These are phyloP conservation scores for Ceratocystis smalleyi DNA, from an alignment of 2,329 filamentous ascomycete genomes.

Conservation along the genomic window DNA sequence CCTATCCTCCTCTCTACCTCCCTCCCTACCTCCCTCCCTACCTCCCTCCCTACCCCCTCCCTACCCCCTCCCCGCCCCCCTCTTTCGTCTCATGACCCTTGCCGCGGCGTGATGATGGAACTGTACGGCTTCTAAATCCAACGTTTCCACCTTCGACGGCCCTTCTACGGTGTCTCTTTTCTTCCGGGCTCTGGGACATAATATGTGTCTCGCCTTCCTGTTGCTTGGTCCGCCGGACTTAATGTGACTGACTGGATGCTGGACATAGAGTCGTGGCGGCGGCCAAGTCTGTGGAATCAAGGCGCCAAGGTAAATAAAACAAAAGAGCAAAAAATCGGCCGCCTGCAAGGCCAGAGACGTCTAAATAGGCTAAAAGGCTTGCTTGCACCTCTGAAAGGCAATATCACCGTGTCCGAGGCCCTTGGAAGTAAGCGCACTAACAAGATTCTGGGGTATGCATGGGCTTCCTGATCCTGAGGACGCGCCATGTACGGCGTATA, in stretches of 20 bases:
- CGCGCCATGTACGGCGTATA: too few species aligned
- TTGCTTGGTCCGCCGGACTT: not conserved
- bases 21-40: too few species aligned
- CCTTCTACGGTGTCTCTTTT: not conserved
- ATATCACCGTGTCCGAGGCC: constrained; percentile 1
- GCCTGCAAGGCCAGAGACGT: not conserved
- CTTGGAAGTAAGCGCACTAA: constrained; percentile 2
- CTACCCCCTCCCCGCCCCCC: too few species aligned
- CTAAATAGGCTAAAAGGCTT: constrained; percentile 1
- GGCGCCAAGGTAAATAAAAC: not conserved
- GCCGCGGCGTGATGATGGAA: not conserved
- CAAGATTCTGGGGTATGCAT: not conserved
- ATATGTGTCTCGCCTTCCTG: not conserved
- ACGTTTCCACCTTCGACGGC: not conserved
- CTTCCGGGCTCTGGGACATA: not conserved
- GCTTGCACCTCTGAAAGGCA: not conserved
- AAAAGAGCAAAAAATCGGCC: not conserved
- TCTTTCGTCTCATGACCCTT: not conserved
- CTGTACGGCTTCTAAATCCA: not conserved
- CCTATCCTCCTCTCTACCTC: too few species aligned
- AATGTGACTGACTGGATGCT: not conserved
- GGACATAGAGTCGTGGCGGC: not conserved
- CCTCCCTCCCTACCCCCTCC: too few species aligned
- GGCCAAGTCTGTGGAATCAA: not conserved
- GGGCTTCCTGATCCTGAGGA: too few species aligned